phyloP scores from a whole-genome alignment of 257 asterid genomes.

The Nicotiana noctiflora region DNA sequence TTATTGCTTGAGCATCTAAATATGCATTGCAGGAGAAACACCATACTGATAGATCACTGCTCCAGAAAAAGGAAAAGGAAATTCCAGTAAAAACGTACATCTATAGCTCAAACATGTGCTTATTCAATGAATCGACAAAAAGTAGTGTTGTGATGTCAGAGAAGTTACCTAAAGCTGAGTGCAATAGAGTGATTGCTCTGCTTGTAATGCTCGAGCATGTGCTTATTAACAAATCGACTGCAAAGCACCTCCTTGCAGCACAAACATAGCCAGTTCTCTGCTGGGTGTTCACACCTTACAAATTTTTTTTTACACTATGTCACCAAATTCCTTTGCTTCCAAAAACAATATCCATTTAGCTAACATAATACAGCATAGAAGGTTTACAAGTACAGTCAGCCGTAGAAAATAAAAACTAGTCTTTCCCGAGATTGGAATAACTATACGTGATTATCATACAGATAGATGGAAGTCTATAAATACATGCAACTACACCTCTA shows the following conservation, averaged over 20 bases:
- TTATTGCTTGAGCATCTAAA: conserved; percentile 69
- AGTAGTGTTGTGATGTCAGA: neutral
- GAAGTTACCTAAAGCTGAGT: conserved; percentile 62
- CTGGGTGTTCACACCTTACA: conserved; percentile 62
- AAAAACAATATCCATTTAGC: neutral
- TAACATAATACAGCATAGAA: neutral
- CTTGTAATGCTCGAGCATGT: conserved; percentile 79
- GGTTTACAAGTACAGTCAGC: neutral
- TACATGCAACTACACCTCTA: neutral
- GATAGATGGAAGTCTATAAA: neutral
- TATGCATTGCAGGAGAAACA: conserved; percentile 85
- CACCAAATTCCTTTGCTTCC: neutral
- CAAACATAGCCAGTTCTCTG: conserved; percentile 83
- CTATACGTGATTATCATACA: neutral
- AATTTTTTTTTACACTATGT: neutral
- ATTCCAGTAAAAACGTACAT: neutral
- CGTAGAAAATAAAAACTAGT: neutral
- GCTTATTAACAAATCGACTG: conserved; percentile 89
- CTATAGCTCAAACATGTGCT: neutral
- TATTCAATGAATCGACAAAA: neutral
- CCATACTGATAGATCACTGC: conserved; percentile 91
- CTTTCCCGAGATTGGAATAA: neutral
- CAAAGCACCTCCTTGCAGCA: conserved; percentile 83
- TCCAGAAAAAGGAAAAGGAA: neutral
- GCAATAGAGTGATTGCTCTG: conserved; percentile 49